phyloP scores from a whole-genome alignment of 257 asterid genomes.

The Cinchona pubescens region DNA sequence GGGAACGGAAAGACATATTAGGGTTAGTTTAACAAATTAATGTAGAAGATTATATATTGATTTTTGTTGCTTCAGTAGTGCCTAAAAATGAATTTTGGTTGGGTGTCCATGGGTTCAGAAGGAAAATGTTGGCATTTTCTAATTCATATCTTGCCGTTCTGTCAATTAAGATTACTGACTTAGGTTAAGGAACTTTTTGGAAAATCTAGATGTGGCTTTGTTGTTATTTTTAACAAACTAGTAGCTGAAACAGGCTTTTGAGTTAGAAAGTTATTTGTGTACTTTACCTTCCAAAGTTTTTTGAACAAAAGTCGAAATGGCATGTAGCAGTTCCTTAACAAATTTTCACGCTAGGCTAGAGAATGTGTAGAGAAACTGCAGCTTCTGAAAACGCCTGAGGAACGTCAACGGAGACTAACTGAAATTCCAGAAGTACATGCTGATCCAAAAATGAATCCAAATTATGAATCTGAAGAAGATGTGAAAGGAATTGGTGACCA shows the following conservation, averaged over 20 bases:
- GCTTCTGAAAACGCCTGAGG: constrained; percentile 69
- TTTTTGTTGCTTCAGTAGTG: background rate
- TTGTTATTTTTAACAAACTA: background rate
- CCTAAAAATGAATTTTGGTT: background rate
- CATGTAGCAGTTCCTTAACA: constrained; percentile 51
- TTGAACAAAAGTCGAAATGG: background rate
- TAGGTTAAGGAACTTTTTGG: background rate
- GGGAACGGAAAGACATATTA: background rate
- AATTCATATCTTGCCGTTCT: background rate
- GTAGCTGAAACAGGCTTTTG: background rate
- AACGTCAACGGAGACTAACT: constrained; percentile 58
- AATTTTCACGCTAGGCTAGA: constrained; percentile 68
- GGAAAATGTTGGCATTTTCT: background rate
- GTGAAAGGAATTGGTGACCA: constrained; percentile 23
- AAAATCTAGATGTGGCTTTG: background rate
- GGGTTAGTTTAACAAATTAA: background rate
- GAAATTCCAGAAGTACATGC: constrained; percentile 71
- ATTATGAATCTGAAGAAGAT: constrained; percentile 71
- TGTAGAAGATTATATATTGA: background rate
- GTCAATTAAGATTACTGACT: background rate
- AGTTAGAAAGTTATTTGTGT: background rate
- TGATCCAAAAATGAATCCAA: constrained; percentile 78
- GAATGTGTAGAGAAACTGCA: constrained; percentile 54
- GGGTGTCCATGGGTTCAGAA: background rate
- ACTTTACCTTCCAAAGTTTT: background rate